A percentile compares a stretch with the other conserved stretches of the same genome.
These are phyloP conservation scores for Aspergillus glaucus DNA, from an alignment of 2,329 filamentous ascomycete genomes.

Conservation along the genomic window DNA sequence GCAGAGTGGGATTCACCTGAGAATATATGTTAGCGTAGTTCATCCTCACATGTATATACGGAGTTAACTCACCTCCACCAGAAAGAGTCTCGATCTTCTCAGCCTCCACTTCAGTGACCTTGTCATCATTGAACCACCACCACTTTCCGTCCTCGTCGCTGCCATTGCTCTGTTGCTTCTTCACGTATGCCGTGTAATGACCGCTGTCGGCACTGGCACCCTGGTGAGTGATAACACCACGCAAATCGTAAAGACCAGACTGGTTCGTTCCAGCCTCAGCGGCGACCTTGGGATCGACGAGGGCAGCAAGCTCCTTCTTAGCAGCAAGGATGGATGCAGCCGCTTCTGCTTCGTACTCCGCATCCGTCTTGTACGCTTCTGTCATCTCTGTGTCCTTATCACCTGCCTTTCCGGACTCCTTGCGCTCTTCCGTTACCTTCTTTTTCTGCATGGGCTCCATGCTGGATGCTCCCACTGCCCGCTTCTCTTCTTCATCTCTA, in stretches of 20 bases:
- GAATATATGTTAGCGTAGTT: constrained; percentile 11
- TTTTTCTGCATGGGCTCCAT: constrained; percentile 44
- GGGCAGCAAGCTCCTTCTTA: constrained; percentile 78
- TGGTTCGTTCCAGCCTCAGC: constrained; percentile 81
- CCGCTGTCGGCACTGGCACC: constrained; percentile 94
- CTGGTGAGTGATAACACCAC: constrained; percentile 92
- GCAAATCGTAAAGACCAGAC: constrained; percentile 89
- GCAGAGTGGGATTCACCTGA: constrained; percentile 47
- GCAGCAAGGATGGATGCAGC: constrained; percentile 66
- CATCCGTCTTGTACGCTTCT: constrained; percentile 82
- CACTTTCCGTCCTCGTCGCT: constrained; percentile 85
- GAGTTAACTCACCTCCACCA: constrained; percentile 63
- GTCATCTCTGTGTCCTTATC: constrained; percentile 66
- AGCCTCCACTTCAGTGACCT: constrained; percentile 81
- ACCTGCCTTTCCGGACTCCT: constrained; percentile 42
- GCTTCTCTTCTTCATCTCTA: constrained; percentile 49
- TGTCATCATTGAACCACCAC: constrained; percentile 99
- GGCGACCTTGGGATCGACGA: constrained; percentile 68
- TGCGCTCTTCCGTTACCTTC: constrained; percentile 45
- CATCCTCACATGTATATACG: background rate
- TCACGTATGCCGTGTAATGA: constrained; percentile 96
- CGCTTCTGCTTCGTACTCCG: constrained; percentile 81
- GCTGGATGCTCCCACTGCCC: constrained; percentile 30
- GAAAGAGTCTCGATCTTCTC: constrained; percentile 88
- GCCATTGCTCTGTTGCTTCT: constrained; percentile 76